phyloP scores from a whole-genome alignment of 2,329 filamentous ascomycete genomes.

The Thermomyces lanuginosus region DNA sequence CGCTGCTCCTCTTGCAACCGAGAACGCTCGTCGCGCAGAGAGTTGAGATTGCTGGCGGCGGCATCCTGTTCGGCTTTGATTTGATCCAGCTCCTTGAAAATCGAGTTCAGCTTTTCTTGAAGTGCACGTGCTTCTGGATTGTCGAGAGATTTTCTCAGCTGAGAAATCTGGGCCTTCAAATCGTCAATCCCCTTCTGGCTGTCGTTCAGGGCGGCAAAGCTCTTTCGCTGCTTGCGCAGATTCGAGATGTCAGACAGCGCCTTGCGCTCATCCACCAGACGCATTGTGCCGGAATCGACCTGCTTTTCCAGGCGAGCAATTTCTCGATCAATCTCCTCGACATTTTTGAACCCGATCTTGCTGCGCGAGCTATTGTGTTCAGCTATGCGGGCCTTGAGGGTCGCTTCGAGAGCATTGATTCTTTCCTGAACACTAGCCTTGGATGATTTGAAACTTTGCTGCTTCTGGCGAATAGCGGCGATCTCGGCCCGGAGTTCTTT shows the following conservation, averaged over 20 bases:
- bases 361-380: conserved; percentile 76
- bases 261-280: conserved; percentile 95
- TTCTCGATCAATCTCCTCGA: conserved; percentile 72
- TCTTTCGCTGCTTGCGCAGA: conserved; percentile 79
- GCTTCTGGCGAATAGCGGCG: conserved; percentile 70
- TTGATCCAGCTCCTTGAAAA: conserved; percentile 72
- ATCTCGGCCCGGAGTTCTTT: conserved; percentile 71
- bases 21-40: conserved; percentile 69
- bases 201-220: conserved; percentile 69
- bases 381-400: conserved; percentile 65
- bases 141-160: conserved; percentile 75
- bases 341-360: conserved; percentile 70
- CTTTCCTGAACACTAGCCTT: conserved; percentile 67
- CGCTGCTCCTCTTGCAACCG: conserved; percentile 75
- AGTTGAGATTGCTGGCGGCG: conserved; percentile 73
- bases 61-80: conserved; percentile 89
- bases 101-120: conserved; percentile 66
- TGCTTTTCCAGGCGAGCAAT: conserved; percentile 67
- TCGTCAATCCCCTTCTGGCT: conserved; percentile 80
- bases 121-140: conserved; percentile 82
- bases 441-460: conserved; percentile 71
- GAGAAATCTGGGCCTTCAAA: conserved; percentile 70
- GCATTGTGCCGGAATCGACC: conserved; percentile 81
- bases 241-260: conserved; percentile 65
- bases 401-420: conserved; percentile 80